Evolutionary conservation across 2,329 filamentous ascomycete genomes (phyloP).

Genomic region (Aspergillus pseudoviridinutans): DNA sequence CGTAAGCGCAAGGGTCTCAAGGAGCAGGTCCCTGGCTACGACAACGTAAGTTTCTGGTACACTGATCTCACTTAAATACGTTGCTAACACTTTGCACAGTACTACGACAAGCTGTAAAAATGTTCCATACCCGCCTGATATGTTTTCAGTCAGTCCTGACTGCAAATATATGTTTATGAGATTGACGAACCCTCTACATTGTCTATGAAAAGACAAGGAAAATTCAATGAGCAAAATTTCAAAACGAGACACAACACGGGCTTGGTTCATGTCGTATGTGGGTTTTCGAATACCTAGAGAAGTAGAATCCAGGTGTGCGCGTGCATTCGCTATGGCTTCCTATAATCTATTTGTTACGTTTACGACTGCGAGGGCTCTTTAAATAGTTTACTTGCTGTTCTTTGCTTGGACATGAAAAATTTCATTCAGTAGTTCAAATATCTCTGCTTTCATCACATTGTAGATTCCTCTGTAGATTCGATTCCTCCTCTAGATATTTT

Average conservation of each 20-base stretch:
- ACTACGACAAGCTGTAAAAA: slow-evolving; percentile 97
- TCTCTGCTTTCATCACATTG: neutral
- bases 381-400: slow-evolving; percentile 22
- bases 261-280: slow-evolving; percentile 28
- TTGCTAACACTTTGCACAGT: slow-evolving; percentile 52
- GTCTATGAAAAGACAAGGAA: slow-evolving; percentile 19
- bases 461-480: neutral
- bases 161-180: slow-evolving; percentile 40
- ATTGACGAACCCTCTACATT: slow-evolving; percentile 42
- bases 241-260: slow-evolving; percentile 21
- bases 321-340: slow-evolving; percentile 27
- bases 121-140: slow-evolving; percentile 39
- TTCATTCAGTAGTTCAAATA: slow-evolving; percentile 19
- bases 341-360: slow-evolving; percentile 24
- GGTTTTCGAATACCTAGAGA: slow-evolving; percentile 26
- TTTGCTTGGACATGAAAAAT: slow-evolving; percentile 29
- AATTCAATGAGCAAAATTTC: slow-evolving; percentile 25
- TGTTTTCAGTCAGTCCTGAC: slow-evolving; percentile 35
- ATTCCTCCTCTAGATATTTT: too few relatives aligned
- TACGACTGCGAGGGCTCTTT: slow-evolving; percentile 26
- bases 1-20: slow-evolving; percentile 99
- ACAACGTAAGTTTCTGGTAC: slow-evolving; percentile 71
- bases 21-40: slow-evolving; percentile 84
- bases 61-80: neutral
- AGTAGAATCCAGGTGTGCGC: slow-evolving; percentile 28